Evolutionary conservation across 1,284 basidiomycete genomes (phyloP).

Genomic region (Filobasidium uniguttulatum): DNA sequence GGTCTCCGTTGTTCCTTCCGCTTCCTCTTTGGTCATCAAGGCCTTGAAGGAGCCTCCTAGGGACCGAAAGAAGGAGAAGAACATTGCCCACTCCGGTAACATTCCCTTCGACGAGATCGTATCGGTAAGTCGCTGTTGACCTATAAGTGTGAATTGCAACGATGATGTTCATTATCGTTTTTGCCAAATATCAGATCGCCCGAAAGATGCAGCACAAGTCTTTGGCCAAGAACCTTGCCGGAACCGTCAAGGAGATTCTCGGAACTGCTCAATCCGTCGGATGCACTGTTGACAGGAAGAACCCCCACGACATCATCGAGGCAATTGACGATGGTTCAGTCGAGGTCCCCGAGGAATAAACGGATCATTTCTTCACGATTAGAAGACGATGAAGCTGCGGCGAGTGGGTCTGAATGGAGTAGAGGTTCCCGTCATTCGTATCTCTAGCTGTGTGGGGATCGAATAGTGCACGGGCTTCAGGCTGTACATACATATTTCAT

Average conservation of each 20-base stretch:
- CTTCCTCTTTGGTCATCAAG: constrained; percentile 94
- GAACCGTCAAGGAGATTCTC: constrained; percentile 86
- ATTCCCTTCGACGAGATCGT: constrained; percentile 88
- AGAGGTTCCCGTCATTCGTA: no score
- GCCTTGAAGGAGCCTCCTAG: constrained; percentile 98
- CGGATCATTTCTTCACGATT: no score
- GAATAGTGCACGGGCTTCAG: no score
- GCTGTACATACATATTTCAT: no score
- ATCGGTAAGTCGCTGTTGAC: constrained; percentile 43
- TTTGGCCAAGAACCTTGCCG: constrained; percentile 77
- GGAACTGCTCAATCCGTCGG: constrained; percentile 86
- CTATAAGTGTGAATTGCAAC: neutral
- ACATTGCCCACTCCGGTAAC: constrained; percentile 97
- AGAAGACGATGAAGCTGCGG: no score
- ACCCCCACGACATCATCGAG: constrained; percentile 91
- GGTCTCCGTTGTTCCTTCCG: constrained; percentile 93
- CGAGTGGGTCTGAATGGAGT: no score
- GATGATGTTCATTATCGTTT: neutral
- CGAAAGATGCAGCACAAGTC: constrained; percentile 96
- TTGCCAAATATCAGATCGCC: constrained; percentile 27
- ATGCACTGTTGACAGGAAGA: constrained; percentile 89
- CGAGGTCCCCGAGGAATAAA: constrained; percentile 86
- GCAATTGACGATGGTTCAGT: constrained; percentile 90
- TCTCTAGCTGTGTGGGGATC: no score
- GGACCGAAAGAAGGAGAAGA: constrained; percentile 99